phyloP scores from a whole-genome alignment of 352 stramenopile genomes.

The Pythium plurisporium region DNA sequence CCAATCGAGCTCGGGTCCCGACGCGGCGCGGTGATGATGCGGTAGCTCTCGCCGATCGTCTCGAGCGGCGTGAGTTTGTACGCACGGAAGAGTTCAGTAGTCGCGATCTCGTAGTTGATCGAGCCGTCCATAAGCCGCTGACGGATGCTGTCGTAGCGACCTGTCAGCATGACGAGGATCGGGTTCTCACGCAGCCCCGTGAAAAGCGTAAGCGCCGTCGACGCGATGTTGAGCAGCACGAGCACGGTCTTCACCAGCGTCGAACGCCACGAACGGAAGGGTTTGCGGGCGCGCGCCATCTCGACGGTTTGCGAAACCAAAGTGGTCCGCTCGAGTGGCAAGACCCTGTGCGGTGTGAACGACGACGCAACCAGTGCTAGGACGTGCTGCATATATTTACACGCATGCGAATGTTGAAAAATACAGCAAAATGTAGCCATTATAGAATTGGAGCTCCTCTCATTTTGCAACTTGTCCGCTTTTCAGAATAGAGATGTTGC shows the following conservation, averaged over 20 bases:
- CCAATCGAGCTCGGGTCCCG: slow-evolving; percentile 20
- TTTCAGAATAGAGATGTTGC: no score
- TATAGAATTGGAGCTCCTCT: no score
- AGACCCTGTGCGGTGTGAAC: no score
- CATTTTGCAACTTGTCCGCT: no score
- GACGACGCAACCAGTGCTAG: no score
- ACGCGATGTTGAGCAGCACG: slow-evolving; percentile 4
- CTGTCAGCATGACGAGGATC: slow-evolving; percentile 6
- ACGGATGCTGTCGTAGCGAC: slow-evolving; percentile 16
- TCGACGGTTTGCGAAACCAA: no score
- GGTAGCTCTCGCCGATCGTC: slow-evolving; percentile 20
- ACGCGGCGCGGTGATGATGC: slow-evolving; percentile 23
- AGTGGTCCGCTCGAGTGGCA: no score
- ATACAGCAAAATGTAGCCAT: no score
- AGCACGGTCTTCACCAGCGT: slow-evolving; percentile 8
- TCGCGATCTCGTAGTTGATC: slow-evolving; percentile 25
- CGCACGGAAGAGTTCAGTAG: slow-evolving; percentile 1
- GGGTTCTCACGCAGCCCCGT: slow-evolving; percentile 21
- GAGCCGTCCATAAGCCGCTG: slow-evolving; percentile 10
- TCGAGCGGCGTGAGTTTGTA: slow-evolving; percentile 26
- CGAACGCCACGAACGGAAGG: no score
- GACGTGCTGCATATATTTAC: no score
- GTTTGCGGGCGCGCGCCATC: no score
- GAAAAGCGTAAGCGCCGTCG: slow-evolving; percentile 18
- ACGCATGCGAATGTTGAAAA: no score